These are phyloP conservation scores for Dendrocalamus latiflorus DNA, from an alignment of 202 grass and related monocot species.

Conservation along the genomic window DNA sequence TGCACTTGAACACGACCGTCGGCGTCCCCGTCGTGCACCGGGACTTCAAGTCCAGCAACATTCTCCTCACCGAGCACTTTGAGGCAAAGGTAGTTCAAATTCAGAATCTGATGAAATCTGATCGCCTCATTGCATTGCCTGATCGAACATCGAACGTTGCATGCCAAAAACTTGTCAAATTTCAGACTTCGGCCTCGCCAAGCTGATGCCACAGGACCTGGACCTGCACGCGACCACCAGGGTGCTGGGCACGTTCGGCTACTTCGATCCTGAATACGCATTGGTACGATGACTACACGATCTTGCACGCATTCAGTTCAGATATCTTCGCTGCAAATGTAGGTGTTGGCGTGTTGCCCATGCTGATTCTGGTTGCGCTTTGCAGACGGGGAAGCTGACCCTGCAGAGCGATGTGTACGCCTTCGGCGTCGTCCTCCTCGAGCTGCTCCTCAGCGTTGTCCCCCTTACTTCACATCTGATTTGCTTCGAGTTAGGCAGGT, in stretches of 20 bases:
- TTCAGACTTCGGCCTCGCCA: slow-evolving; percentile 90
- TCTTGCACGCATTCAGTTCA: background rate
- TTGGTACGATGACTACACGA: slow-evolving; percentile 33
- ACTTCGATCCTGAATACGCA: slow-evolving; percentile 97
- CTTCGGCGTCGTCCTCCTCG: too few species aligned
- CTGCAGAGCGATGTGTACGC: too few species aligned
- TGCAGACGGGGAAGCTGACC: too few species aligned
- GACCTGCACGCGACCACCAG: slow-evolving; percentile 79
- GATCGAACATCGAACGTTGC: background rate
- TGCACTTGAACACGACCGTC: slow-evolving; percentile 74
- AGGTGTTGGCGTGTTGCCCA: background rate
- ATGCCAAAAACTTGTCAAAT: slow-evolving; percentile 40
- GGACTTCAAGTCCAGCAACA: slow-evolving; percentile 99
- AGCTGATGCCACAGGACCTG: slow-evolving; percentile 87
- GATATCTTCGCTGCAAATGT: background rate
- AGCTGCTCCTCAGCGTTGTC: too few species aligned
- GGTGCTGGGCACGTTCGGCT: slow-evolving; percentile 90
- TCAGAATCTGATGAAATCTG: background rate
- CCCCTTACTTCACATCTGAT: too few species aligned
- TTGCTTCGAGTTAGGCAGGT: too few species aligned
- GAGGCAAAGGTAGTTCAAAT: slow-evolving; percentile 67
- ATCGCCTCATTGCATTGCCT: background rate
- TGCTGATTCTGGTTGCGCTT: background rate
- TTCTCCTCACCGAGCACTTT: slow-evolving; percentile 67
- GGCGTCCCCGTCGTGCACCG: slow-evolving; percentile 89